A percentile compares a stretch with the other conserved stretches of the same genome.
Conservation (phyloP, 2,329 filamentous ascomycete species). For the Sphaceloma murrayae region DNA sequence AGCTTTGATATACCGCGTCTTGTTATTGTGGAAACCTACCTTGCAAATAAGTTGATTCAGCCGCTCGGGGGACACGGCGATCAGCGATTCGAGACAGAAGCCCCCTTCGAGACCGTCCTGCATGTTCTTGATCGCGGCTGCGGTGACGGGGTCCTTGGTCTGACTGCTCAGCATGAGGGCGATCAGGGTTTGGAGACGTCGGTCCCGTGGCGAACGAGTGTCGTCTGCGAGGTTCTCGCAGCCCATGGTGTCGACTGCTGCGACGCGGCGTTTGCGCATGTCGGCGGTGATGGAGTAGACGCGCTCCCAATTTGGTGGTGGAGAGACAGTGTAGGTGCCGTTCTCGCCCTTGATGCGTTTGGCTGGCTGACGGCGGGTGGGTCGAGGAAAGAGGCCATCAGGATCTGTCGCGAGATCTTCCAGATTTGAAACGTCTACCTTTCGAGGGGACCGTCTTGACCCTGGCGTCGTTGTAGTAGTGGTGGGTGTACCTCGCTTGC, state of each 20-base stretch:
- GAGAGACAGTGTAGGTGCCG: conserved; percentile 27
- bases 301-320: conserved; percentile 73
- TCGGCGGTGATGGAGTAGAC: conserved; percentile 67
- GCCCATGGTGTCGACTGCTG: conserved; percentile 95
- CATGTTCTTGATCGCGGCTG: conserved; percentile 68
- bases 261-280: conserved; percentile 64
- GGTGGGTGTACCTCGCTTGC: conserved; percentile 11
- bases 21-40: conserved; percentile 92
- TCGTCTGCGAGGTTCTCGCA: conserved; percentile 66
- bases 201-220: conserved; percentile 42
- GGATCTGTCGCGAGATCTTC: conserved; percentile 16
- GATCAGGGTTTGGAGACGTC: conserved; percentile 76
- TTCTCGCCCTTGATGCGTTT: conserved; percentile 28
- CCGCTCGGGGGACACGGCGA: conserved; percentile 56
- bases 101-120: conserved; percentile 60
- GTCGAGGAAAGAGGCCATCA: conserved; percentile 22
- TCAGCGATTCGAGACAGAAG: conserved; percentile 66
- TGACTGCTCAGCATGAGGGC: conserved; percentile 86
- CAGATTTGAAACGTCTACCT: conserved; percentile 22
- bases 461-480: conserved; percentile 13
- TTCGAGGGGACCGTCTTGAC: conserved; percentile 26
- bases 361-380: conserved; percentile 23
- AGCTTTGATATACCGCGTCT: conserved; percentile 68
- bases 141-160: conserved; percentile 86
- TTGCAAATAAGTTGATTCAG: conserved; percentile 69